phyloP scores from a whole-genome alignment of 768 basidiomycete species.

The Russula brevipes region DNA sequence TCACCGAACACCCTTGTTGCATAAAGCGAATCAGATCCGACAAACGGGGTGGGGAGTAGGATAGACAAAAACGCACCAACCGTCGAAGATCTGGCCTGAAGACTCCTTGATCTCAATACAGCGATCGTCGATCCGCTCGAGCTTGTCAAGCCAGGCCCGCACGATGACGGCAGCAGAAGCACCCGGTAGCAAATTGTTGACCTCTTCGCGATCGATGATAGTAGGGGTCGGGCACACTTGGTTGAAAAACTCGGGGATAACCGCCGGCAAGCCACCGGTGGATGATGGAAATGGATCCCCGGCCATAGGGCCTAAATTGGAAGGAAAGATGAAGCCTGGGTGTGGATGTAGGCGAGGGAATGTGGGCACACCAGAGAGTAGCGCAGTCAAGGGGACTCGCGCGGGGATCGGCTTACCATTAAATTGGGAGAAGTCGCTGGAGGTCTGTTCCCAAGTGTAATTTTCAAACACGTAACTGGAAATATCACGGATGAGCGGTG shows the following conservation, averaged over 20 bases:
- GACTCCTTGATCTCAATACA: conserved; percentile 40
- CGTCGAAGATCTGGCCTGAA: conserved; percentile 34
- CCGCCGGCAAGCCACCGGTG: conserved; percentile 34
- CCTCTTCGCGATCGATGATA: conserved; percentile 30
- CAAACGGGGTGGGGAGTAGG: background rate
- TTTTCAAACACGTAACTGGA: conserved; percentile 31
- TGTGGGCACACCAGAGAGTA: conserved; percentile 41
- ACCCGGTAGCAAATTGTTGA: conserved; percentile 30
- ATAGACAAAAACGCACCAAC: conserved; percentile 30
- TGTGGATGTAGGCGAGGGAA: background rate
- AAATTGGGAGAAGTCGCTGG: conserved; percentile 37
- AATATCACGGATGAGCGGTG: conserved; percentile 25
- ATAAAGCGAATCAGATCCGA: background rate
- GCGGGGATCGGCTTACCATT: conserved; percentile 50
- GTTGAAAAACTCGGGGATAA: conserved; percentile 24
- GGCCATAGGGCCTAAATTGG: conserved; percentile 36
- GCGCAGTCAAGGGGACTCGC: conserved; percentile 48
- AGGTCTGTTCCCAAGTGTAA: conserved; percentile 48
- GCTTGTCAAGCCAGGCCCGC: conserved; percentile 37
- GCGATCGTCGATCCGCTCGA: conserved; percentile 35
- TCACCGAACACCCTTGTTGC: conserved; percentile 33
- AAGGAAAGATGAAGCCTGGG: background rate
- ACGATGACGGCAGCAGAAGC: conserved; percentile 32
- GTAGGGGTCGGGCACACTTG: conserved; percentile 38
- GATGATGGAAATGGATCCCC: conserved; percentile 37